Evolutionary conservation across 2,329 filamentous ascomycete genomes (phyloP), one percentile per base, ranked within the genome.

Genomic region (Hypoxylon rubiginosum): DNA sequence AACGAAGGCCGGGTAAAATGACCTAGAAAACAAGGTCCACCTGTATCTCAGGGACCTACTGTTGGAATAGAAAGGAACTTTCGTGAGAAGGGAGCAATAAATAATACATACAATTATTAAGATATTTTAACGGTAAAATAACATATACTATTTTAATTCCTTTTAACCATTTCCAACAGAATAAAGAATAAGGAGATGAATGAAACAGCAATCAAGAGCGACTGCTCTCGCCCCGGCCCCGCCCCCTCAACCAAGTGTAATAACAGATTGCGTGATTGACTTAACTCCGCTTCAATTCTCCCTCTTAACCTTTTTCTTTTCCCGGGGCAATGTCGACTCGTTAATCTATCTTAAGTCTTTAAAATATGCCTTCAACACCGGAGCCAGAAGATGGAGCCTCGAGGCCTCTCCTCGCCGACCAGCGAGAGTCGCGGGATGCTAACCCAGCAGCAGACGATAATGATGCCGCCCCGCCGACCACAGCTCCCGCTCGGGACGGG

Each of bases 341-440:
- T 50, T 34, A 36, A 46, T 43, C 17, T 9, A 53, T 49, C 26
- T 30, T 30, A 51, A 34, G 5, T 15, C 24, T 11, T 43, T 11
- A 28, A 28, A 45, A 69, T 69, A 69, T 69, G 67, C 28, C 64
- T 13, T 43, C 58, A 26, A 34, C 50, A 48, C 36, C 41, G 19
- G 62, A 68, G n/a, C 21, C 39, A 11, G 68, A 66, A 57, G 65
- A 70, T 43, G 65, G 41, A 7, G 59, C 57, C 4, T 62, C 62
- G 13, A 60, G 68, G 46, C 68, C 68, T 58, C 66, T 70, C 1
- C 68, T 70, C n/a, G 68, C 66, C 11, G 66, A 64, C 13, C 62
- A 68, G 19, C 57, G 58, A 36, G 65, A 65, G 39, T 52, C 58
- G 51, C 61, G 32, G 8, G 34, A 58, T 15, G 15, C 10, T 21